These are phyloP conservation scores for Dentipellis sp. DNA, from an alignment of 768 basidiomycete genomes.

Conservation along the genomic window DNA sequence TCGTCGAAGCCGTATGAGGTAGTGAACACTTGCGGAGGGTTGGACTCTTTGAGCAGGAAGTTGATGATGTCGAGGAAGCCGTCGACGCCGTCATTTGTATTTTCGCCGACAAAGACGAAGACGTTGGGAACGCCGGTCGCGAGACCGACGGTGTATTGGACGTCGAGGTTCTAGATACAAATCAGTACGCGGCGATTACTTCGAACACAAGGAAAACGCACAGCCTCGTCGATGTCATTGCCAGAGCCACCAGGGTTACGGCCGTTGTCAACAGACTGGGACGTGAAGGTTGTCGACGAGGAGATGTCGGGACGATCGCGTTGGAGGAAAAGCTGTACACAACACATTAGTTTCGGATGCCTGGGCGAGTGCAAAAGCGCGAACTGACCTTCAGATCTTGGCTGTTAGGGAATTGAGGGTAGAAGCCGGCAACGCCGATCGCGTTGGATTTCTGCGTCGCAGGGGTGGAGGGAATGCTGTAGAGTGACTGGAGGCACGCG, in stretches of 20 bases:
- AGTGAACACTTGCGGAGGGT: background rate
- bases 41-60: slow-evolving; percentile 12
- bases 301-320: slow-evolving; percentile 6
- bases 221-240: no score
- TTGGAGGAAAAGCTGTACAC: slow-evolving; percentile 2
- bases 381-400: slow-evolving; percentile 18
- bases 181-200: no score
- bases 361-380: background rate
- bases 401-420: slow-evolving; percentile 20
- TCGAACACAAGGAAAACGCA: no score
- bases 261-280: slow-evolving; percentile 12
- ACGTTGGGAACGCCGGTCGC: slow-evolving; percentile 19
- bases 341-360: background rate
- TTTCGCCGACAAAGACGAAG: slow-evolving; percentile 25
- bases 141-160: slow-evolving; percentile 20
- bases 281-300: slow-evolving; percentile 6
- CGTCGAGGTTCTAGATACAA: slow-evolving; percentile 16
- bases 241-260: background rate
- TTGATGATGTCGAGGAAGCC: slow-evolving; percentile 26
- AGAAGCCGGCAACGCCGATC: slow-evolving; percentile 23
- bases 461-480: slow-evolving; percentile 24
- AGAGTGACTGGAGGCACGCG: slow-evolving; percentile 24
- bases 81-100: slow-evolving; percentile 20
- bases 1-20: background rate
- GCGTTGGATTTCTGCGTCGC: slow-evolving; percentile 17